phyloP scores from a whole-genome alignment of 2,329 filamentous ascomycete species.

The Sphaerostilbella broomeana region DNA sequence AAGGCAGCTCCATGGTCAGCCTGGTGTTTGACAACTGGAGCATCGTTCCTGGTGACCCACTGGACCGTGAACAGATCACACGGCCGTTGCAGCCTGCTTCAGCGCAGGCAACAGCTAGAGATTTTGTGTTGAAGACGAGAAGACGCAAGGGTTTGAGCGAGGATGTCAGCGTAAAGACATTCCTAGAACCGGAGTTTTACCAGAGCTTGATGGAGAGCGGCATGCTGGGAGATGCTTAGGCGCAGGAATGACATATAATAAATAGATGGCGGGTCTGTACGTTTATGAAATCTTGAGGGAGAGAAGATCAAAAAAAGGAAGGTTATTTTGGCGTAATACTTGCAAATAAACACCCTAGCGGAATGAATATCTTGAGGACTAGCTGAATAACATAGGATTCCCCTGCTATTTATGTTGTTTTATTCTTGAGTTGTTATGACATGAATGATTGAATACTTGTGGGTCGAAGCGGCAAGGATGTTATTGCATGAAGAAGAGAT shows the following conservation, averaged over 20 bases:
- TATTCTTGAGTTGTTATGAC: too few relatives aligned
- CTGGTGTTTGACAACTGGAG: constrained; percentile 95
- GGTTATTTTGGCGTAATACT: background rate
- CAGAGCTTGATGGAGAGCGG: constrained; percentile 82
- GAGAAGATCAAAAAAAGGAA: background rate
- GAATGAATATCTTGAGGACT: too few relatives aligned
- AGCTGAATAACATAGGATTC: background rate
- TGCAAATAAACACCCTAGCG: background rate
- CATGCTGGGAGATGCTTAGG: constrained; percentile 57
- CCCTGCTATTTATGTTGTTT: too few relatives aligned
- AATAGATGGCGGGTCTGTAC: background rate
- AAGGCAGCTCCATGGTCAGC: constrained; percentile 83
- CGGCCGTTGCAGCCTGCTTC: constrained; percentile 80
- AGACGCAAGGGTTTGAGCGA: constrained; percentile 89
- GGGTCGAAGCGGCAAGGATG: too few relatives aligned
- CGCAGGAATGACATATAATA: background rate
- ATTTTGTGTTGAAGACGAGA: constrained; percentile 95
- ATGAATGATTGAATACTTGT: too few relatives aligned
- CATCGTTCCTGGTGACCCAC: constrained; percentile 89
- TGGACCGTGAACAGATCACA: constrained; percentile 79
- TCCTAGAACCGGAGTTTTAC: constrained; percentile 91
- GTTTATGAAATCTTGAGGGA: background rate
- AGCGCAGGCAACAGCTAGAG: constrained; percentile 82
- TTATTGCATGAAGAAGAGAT: too few relatives aligned
- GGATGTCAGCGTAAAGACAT: constrained; percentile 93